Base-by-base conservation (phyloP, 257 asterid genomes). In the Salvia splendens region DNA sequence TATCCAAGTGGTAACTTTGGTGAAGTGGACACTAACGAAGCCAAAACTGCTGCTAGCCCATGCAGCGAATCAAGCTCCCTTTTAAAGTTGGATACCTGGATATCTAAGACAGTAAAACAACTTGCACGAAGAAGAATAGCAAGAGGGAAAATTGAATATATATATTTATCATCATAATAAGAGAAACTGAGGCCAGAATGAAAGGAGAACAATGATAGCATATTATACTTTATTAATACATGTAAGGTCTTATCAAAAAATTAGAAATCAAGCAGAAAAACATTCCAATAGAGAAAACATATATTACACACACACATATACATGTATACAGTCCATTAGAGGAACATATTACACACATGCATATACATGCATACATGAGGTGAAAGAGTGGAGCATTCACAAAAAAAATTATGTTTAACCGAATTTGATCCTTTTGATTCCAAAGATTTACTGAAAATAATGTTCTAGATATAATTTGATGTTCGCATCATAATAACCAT, bases 21-120 rank as follows among this genome's bases (percentile, higher is more conserved):
- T 28, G 99, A 94, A 71, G 87, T 78, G 65, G 99, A 88, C 77
- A 94, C 93, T 56, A 94, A 67, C 63, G 99, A 82, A 41, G 99
- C 99, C 83, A 94, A 79, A 81, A 85, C 89, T 68, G 96, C 88
- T 3, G 97, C 96, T 78, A 91, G 96, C 67, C 99, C 99, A 78
- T 91, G 89, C 65, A 94, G 77, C 75, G 85, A 78, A 33, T 84
- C 96, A 56, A 91, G 95, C 83, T 91, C 97, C 41, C 82, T 73
- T 78, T 77, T 76, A 28, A 94, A 73, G 80, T 80, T 85, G 75
- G 84, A 75, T 70, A 92, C 99, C 99, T 94, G 81, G 15, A 74
- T 55, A 81, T 52, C 78, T 59, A 63, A 63, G 17, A 55, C 51
- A 73, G 68, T 56, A 81, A 69, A 65, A 65, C 66, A 61, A 52